phyloP scores from a whole-genome alignment of 345 rosid species.

The Bruguiera parviflora region DNA sequence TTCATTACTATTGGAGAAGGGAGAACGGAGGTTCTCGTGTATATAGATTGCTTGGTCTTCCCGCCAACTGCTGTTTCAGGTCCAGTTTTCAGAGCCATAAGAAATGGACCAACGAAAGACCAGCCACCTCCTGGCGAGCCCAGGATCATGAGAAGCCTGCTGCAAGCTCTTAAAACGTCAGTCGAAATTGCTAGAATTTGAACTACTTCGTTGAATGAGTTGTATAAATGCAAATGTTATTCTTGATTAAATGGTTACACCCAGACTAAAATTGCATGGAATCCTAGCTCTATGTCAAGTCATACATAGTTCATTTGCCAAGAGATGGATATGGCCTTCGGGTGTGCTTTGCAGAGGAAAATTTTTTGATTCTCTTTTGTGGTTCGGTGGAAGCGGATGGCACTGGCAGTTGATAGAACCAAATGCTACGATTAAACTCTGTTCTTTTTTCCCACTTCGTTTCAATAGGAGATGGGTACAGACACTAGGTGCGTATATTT shows the following conservation, averaged over 20 bases:
- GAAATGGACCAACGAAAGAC: constrained; percentile 65
- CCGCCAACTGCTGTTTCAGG: constrained; percentile 43
- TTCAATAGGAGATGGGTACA: no score
- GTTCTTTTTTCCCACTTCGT: no score
- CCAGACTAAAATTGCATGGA: neutral
- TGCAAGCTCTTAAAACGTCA: constrained; percentile 66
- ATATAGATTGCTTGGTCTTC: constrained; percentile 76
- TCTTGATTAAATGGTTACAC: neutral
- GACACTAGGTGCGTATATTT: no score
- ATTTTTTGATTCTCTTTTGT: neutral
- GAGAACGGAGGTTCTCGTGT: constrained; percentile 70
- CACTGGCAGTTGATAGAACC: no score
- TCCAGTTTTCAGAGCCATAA: constrained; percentile 70
- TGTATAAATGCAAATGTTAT: neutral
- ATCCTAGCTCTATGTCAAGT: neutral
- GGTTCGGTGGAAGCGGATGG: no score
- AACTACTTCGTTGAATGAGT: constrained; percentile 11
- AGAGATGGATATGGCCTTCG: neutral
- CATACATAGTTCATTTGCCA: neutral
- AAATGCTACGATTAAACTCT: no score
- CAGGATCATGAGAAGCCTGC: constrained; percentile 92
- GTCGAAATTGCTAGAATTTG: constrained; percentile 59
- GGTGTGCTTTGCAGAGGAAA: neutral
- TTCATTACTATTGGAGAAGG: constrained; percentile 72
- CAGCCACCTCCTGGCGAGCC: constrained; percentile 81